Percentiles rank a stretch among this genome's conserved stretches.
Conservation (phyloP, 2,329 filamentous ascomycete species). For the Hyphodiscus sp. region DNA sequence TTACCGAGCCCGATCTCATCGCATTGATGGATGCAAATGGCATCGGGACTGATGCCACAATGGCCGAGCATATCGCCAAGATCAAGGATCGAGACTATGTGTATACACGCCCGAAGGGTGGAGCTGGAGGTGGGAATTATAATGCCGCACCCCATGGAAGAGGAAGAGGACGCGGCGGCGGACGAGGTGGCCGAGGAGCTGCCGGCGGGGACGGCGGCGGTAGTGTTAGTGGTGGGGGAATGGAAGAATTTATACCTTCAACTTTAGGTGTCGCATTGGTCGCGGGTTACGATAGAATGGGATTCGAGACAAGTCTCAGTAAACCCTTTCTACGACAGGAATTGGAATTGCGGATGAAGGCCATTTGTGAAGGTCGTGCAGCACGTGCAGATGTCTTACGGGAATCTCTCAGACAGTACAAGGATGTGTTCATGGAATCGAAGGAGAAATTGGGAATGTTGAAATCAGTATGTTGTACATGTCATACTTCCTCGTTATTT, state of each 20-base stretch:
- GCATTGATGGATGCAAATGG: constrained; percentile 97
- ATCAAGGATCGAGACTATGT: constrained; percentile 90
- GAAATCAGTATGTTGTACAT: constrained; percentile 46
- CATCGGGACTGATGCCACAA: constrained; percentile 96
- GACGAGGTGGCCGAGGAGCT: constrained; percentile 37
- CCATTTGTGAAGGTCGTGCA: constrained; percentile 82
- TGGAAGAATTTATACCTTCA: constrained; percentile 89
- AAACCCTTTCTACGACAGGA: constrained; percentile 96
- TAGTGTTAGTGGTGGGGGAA: constrained; percentile 35
- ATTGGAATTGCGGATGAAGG: constrained; percentile 96
- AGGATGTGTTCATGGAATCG: constrained; percentile 77
- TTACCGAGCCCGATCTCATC: constrained; percentile 94
- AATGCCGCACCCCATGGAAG: constrained; percentile 31
- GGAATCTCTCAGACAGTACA: constrained; percentile 82
- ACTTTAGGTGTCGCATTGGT: constrained; percentile 86
- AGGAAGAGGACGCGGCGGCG: constrained; percentile 32
- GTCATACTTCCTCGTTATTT: constrained; percentile 1
- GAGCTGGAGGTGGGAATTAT: constrained; percentile 22
- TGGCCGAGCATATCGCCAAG: constrained; percentile 97
- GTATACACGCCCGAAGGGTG: constrained; percentile 49
- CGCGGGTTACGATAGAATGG: constrained; percentile 90
- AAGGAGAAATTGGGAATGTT: constrained; percentile 65
- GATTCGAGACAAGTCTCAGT: constrained; percentile 83
- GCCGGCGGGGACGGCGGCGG: constrained; percentile 36
- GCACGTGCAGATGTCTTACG: constrained; percentile 69